phyloP scores from a whole-genome alignment of 2,329 filamentous ascomycete genomes.

The Beauveria australis region DNA sequence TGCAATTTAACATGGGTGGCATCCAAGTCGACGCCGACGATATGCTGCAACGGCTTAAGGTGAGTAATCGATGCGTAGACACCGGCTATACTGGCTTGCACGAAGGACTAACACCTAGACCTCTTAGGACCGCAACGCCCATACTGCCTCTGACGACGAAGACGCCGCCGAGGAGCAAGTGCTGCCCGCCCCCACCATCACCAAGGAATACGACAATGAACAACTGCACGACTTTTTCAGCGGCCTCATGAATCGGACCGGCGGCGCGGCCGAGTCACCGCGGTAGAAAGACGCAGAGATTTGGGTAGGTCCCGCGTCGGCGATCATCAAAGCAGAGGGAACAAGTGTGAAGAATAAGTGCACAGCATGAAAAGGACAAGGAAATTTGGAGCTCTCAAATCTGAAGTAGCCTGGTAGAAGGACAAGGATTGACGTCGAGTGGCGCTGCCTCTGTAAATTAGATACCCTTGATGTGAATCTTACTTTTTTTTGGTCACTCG shows the following conservation, averaged over 20 bases:
- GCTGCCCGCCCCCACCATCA: slow-evolving; percentile 28
- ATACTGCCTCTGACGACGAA: slow-evolving; percentile 37
- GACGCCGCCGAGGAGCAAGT: slow-evolving; percentile 29
- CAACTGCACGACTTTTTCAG: slow-evolving; percentile 53
- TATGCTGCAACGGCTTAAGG: slow-evolving; percentile 80
- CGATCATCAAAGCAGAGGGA: no score
- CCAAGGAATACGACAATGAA: slow-evolving; percentile 41
- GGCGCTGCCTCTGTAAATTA: slow-evolving; percentile 27
- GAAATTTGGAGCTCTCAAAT: background rate
- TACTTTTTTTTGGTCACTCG: background rate
- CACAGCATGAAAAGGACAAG: slow-evolving; percentile 10
- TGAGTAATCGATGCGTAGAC: slow-evolving; percentile 28
- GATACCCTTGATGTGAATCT: slow-evolving; percentile 30
- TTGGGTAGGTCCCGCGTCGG: no score
- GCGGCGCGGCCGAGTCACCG: slow-evolving; percentile 16
- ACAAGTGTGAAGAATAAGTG: background rate
- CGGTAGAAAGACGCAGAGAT: slow-evolving; percentile 5
- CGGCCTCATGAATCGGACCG: slow-evolving; percentile 49
- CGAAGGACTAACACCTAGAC: background rate
- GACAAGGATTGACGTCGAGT: background rate
- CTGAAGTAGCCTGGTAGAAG: background rate
- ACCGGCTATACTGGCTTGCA: background rate
- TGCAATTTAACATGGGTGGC: slow-evolving; percentile 97
- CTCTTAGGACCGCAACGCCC: slow-evolving; percentile 48
- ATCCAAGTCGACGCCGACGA: slow-evolving; percentile 91